Conservation (phyloP, 2,329 filamentous ascomycete genomes). For the Colletotrichum cuscutae region DNA sequence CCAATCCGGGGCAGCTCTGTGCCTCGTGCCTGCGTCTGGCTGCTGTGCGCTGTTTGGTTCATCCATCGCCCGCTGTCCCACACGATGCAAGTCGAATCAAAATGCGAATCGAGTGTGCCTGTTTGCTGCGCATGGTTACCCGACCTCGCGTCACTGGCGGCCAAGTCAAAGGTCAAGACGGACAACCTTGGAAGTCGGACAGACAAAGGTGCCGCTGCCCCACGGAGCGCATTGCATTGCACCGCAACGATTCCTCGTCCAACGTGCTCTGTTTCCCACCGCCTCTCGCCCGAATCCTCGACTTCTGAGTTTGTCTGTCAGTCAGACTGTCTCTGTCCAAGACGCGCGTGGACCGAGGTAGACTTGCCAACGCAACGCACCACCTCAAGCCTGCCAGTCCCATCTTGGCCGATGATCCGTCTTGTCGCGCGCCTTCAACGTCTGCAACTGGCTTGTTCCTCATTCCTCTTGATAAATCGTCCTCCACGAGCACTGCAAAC, state of each 20-base stretch:
- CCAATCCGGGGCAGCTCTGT: slow-evolving; percentile 9
- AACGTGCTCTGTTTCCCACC: slow-evolving; percentile 10
- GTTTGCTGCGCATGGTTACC: slow-evolving; percentile 2
- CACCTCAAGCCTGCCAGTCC: not conserved
- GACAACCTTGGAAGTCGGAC: not conserved
- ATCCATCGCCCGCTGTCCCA: not conserved
- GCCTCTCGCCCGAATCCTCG: slow-evolving; percentile 15
- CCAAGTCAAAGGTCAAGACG: not conserved
- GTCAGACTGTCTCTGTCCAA: not conserved
- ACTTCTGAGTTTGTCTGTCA: not conserved
- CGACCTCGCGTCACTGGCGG: not conserved
- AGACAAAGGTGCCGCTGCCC: slow-evolving; percentile 1
- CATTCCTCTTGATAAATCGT: not conserved
- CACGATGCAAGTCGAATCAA: not conserved
- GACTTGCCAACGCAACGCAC: not conserved
- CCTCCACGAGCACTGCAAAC: not conserved
- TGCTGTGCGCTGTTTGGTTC: slow-evolving; percentile 6
- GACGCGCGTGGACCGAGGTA: not conserved
- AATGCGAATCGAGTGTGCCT: not conserved
- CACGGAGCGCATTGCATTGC: slow-evolving; percentile 21
- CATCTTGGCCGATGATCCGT: not conserved
- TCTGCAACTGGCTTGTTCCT: not conserved
- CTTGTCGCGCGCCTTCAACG: not conserved
- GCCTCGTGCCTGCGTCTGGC: slow-evolving; percentile 9
- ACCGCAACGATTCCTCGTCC: slow-evolving; percentile 29